Base-by-base conservation (phyloP, 768 basidiomycete genomes). In the Termitomyces sp. region DNA sequence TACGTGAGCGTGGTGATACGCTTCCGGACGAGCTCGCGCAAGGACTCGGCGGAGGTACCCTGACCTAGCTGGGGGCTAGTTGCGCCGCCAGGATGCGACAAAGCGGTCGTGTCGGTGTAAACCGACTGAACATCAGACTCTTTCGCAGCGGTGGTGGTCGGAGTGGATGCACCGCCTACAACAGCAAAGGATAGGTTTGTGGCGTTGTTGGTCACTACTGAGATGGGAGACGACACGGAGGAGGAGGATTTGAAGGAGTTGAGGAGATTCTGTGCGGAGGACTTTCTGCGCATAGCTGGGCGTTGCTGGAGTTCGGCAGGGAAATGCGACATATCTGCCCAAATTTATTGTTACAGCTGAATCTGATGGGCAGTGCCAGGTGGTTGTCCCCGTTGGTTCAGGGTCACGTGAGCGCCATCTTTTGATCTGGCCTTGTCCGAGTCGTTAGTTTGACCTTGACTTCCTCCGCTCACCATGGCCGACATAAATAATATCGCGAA, bases 1-100 rank as follows among this genome's bases (percentile, higher is more conserved):
- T 95, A 94, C 0, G 89, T 92, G 63, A 94, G 75, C 21, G 92
- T 92, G 65, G 90, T 80, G 55, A 94, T 87, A 59, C 93, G 78
- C 76, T 92, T 94, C 75, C 88, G 85, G 9, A 93, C 83, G 48
- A 91, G 74, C 65, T 90, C 90, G 53, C 92, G 75, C 56, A 94
- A 76, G 66, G 87, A 86, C 66, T 94, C 92, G 55, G 89, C 29
- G 7, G 87, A 86, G 29, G 89, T 87, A 14, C 86, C 87, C 68
- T 85, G 87, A 4, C 70, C 68, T 25, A 81, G 68, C 50, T 81
- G 75, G 2, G 82, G 78, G 61, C 77, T 79, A 19, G 68, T 69
- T 9, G 75, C 70, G 41, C 72, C 73, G 64, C 67, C 47, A 77
- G 56, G 65, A 66, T 57, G 69, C 71, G 32, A 66, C 66, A 9